Percentiles rank a stretch among this genome's conserved stretches.
Conservation (phyloP, 371 early-diverging fungal genomes). For the Actinomucor elegans region DNA sequence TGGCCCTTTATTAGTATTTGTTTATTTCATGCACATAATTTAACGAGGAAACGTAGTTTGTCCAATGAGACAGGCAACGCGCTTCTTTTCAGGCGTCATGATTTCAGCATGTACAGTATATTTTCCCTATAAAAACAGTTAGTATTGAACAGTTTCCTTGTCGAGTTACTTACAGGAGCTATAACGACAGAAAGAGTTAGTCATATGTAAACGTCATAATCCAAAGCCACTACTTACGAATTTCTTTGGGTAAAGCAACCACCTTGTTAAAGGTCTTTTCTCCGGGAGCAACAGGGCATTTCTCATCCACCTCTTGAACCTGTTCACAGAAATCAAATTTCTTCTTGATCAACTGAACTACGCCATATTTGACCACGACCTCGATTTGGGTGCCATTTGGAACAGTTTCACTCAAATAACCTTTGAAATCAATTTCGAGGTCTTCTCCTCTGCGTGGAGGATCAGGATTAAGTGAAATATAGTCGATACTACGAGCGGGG, state of each 20-base stretch:
- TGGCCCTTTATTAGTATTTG: too few species aligned
- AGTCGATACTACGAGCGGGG: slow-evolving; percentile 29
- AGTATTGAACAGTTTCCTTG: not conserved
- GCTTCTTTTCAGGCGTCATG: slow-evolving; percentile 20
- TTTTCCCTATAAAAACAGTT: slow-evolving; percentile 21
- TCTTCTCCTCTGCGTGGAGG: slow-evolving; percentile 55
- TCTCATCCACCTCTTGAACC: slow-evolving; percentile 46
- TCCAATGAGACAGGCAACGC: slow-evolving; percentile 33
- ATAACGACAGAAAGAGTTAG: not conserved
- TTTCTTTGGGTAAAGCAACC: slow-evolving; percentile 57
- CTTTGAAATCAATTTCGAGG: slow-evolving; percentile 55
- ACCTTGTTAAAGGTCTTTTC: slow-evolving; percentile 37
- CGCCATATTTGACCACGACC: slow-evolving; percentile 52
- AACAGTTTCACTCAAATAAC: slow-evolving; percentile 46
- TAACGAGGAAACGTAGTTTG: slow-evolving; percentile 28
- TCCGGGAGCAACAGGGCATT: slow-evolving; percentile 58
- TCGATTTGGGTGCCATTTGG: slow-evolving; percentile 50
- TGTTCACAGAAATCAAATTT: slow-evolving; percentile 57
- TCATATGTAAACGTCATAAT: not conserved
- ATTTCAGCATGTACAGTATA: slow-evolving; percentile 40
- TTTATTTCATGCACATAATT: too few species aligned
- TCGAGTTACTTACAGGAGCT: slow-evolving; percentile 26
- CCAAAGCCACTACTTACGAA: slow-evolving; percentile 40
- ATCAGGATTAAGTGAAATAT: slow-evolving; percentile 54
- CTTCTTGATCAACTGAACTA: slow-evolving; percentile 37